Base-by-base conservation (phyloP, 768 basidiomycete genomes). In the Ramaria sp. region DNA sequence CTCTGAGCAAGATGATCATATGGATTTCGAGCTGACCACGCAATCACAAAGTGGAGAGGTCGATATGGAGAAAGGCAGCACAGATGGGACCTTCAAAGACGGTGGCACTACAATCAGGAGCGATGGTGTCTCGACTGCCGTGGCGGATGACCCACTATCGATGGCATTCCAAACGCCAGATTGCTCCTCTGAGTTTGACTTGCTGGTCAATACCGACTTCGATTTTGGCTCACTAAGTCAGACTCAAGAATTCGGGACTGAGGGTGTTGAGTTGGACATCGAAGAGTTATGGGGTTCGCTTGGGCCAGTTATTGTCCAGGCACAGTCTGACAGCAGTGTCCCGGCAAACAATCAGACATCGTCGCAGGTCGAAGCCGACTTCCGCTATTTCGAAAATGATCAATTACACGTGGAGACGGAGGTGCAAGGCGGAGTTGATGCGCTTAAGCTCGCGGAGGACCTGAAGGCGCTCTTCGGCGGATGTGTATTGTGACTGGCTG, bases 381-480 rank as follows among this genome's bases (percentile, higher is more conserved):
- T 52, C 34, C 6, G 24, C 20, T 33, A 47, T 31, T 47, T 45
- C 43, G 46, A 24, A 20, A 24, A 37, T 33, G 31, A 55, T 50
- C 24, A 48, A 39, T 33, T 15, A 24, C 46, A 38, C 19, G 55
- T 48, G 17, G 46, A 34, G 19, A 1, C 47, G 37, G 55, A 57
- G 33, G 55, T 22, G 33, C 46, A 49, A 38, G 42, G 37, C n/a
- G 47, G 31, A 48, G 37, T 57, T 27, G 55, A 57, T 49, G 31
- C 55, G 30, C 20, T 49, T 38, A 57, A 50, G 37, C 55, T 57
- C 15, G 55, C 55, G 12, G 55, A 57, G 12, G 55, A 57, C 34
- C 55, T 57, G 11, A 57, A 57, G 37, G 55, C 55, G 33, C 47
- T 57, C 15, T 57, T 57, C 34, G 55, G 55, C 15, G 55, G 55